Evolutionary conservation across 352 stramenopile species (phyloP), one percentile per base, ranked within the genome.

Genomic region (Pythium phragmiticola): DNA sequence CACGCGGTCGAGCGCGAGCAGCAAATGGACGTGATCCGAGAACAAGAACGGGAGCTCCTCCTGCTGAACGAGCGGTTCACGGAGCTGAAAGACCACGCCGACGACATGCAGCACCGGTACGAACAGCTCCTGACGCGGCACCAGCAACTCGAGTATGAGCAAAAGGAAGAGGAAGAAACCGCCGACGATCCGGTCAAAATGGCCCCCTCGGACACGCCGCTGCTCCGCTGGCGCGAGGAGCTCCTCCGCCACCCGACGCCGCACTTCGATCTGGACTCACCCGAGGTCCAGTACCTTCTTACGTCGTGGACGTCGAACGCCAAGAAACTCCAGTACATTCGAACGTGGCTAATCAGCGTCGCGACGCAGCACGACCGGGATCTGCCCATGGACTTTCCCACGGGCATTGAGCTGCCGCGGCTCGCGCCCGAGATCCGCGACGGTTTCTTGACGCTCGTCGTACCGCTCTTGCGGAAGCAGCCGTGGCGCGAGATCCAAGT

Each of bases 391-490:
- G 78, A 89, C 48, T 84, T 92, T 34, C 82, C 82, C 4, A 69
- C 82, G 54, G 79, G 76, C 16, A 76, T 94, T 23, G 84, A 92
- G 55, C 70, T 94, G 23, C 83, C 83, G 57, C 75, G 81, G 14
- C 70, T 94, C 48, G 55, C 62, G 7, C 80, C 77, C 3, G 82
- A 94, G 57, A 80, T 94, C 52, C 75, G 80, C n/a, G 84, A 92
- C 50, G 84, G 82, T 0, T 92, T 94, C 57, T 62, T 92, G 13
- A 87, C 76, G 34, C 74, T 94, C 13, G 77, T 92, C 2, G 79
- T 94, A n/a, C 84, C 82, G n/a, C 68, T 94, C 53, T 69, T 94
- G 33, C 75, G 84, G 21, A 82, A 82, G 30, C 82, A 92, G 58
- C 84, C 80, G n/a, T 59, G 77, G 34, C 76, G 79, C 9, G 72